Evolutionary conservation across 2,329 filamentous ascomycete genomes (phyloP), one percentile per base, ranked within the genome.

Genomic region (Paecilomyces fulvus): DNA sequence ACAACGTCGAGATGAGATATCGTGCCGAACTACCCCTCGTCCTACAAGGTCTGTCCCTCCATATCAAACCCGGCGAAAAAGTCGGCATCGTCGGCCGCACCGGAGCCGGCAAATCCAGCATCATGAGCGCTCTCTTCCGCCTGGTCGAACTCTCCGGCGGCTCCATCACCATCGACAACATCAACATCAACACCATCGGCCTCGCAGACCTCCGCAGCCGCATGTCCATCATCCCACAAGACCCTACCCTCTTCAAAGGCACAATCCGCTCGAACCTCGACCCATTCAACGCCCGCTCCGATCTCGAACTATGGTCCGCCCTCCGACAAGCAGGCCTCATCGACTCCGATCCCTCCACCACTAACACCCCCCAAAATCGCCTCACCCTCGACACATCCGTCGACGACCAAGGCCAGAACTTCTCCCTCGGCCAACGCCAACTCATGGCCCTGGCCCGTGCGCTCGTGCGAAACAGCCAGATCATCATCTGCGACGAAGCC

Each of bases 401-500:
- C 60, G 82, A 83, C 6, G 85, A 88, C 67, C 85, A 84, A 25
- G 86, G 86, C 0, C 79, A 86, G 11, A 89, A 88, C 67, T 77
- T 89, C 21, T 88, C 85, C 0, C 87, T 89, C 67, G 87, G 87
- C 21, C 86, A 89, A 68, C 80, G 86, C 5, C 87, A 89, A 70
- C 83, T 89, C 0, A 79, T 89, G 30, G 89, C 86, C 64, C 81
- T 89, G 3, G 86, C 87, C 0, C 83, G 87, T 21, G 86, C 86
- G 52, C 88, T 89, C 61, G 82, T 89, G 20, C 79, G 82, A 0
- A 79, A 84, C 0, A 86, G 87, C 8, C 85, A 86, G 65, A 83
- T 90, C 63, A 86, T 90, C 80, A 83, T 90, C 1, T 79, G 90
- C 1, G 87, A 90, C 67, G 87, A 90, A 73, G 87, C 87, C 1